Percentiles rank a stretch among this genome's conserved stretches.
Evolutionary conservation across 352 stramenopile genomes (phyloP).

Genomic region (Phytophthora meadii): DNA sequence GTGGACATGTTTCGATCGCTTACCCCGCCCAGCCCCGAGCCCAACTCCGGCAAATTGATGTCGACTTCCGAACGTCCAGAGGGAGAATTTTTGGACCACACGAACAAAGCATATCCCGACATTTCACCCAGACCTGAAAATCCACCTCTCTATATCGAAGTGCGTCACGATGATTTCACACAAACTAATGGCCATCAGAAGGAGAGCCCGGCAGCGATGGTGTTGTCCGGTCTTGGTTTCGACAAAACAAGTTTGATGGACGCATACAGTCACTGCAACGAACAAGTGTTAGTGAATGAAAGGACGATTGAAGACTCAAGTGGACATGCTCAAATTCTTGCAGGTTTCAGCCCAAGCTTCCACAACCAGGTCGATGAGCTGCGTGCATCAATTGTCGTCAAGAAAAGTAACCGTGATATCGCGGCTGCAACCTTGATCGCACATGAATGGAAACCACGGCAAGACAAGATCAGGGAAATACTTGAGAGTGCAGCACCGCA

Average conservation of each 20-base stretch:
- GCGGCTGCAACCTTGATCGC: constrained; percentile 51
- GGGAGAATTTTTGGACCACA: not conserved
- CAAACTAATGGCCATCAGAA: constrained; percentile 6
- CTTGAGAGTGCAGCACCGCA: constrained; percentile 10
- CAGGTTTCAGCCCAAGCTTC: constrained; percentile 40
- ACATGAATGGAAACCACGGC: constrained; percentile 24
- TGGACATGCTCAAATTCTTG: constrained; percentile 27
- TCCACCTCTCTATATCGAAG: not conserved
- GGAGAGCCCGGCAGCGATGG: not conserved
- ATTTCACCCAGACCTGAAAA: constrained; percentile 3
- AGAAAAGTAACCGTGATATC: constrained; percentile 50
- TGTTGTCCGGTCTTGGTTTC: constrained; percentile 7
- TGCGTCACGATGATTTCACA: not conserved
- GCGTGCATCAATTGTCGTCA: constrained; percentile 35
- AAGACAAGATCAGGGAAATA: constrained; percentile 19
- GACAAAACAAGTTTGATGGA: constrained; percentile 30
- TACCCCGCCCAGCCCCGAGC: not conserved
- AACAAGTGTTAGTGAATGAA: constrained; percentile 54
- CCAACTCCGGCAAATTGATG: not conserved
- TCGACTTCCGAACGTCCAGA: constrained; percentile 1
- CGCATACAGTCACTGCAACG: constrained; percentile 46
- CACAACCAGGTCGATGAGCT: constrained; percentile 51
- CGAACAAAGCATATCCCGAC: not conserved
- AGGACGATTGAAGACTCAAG: constrained; percentile 37
- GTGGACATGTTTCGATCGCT: constrained; percentile 15